A percentile compares a stretch with the other conserved stretches of the same genome.
These are phyloP conservation scores for Tetrahymena elliotti DNA, from an alignment of 73 alveolate genomes.

Conservation along the genomic window DNA sequence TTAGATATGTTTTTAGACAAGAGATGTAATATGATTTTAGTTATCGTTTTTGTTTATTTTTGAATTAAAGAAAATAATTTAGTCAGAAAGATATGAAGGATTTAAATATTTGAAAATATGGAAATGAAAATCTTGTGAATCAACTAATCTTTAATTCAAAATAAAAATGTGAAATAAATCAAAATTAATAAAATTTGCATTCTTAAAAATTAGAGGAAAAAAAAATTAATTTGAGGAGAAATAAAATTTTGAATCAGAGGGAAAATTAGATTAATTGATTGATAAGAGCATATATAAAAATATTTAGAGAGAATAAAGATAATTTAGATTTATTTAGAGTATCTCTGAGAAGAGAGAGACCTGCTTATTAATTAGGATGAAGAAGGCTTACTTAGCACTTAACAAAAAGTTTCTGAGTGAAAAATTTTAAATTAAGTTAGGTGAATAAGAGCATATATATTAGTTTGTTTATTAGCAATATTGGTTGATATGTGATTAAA, in stretches of 20 bases:
- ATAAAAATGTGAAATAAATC: background rate
- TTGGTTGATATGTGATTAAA: background rate
- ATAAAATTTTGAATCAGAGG: background rate
- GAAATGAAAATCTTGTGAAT: background rate
- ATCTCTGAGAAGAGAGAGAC: background rate
- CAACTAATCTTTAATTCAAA: background rate
- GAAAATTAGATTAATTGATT: background rate
- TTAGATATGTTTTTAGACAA: background rate
- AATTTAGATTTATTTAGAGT: background rate
- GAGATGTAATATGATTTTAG: too few species aligned
- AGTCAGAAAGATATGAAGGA: background rate
- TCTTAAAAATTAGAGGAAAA: background rate
- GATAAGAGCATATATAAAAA: background rate
- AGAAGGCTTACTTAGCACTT: background rate
- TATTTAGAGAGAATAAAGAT: background rate
- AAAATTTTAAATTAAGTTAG: background rate
- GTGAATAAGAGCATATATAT: background rate
- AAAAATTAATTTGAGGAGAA: background rate
- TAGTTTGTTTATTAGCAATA: background rate
- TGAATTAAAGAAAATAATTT: background rate
- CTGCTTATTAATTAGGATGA: background rate
- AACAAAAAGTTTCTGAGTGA: background rate
- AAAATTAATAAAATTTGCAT: background rate
- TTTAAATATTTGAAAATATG: too few species aligned
- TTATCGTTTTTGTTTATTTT: background rate